phyloP scores from a whole-genome alignment of 108 stramenopile species.

The Cyclostephanos tholiformis region DNA sequence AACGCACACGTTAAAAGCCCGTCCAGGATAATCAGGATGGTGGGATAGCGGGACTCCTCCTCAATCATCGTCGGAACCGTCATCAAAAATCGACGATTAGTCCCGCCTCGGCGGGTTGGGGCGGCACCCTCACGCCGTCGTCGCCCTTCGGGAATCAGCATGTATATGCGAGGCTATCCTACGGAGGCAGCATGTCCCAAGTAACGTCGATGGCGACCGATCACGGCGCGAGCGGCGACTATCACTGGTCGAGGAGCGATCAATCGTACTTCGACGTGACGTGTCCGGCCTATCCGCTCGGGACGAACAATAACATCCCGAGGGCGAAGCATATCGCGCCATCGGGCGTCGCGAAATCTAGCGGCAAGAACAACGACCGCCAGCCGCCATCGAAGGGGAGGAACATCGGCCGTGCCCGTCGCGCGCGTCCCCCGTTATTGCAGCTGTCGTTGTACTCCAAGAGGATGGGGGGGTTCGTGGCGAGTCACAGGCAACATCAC shows the following conservation, averaged over 20 bases:
- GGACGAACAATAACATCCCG: slow-evolving; percentile 1
- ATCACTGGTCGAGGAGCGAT: slow-evolving; percentile 74
- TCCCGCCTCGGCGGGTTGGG: slow-evolving; percentile 39
- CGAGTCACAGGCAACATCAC: not conserved
- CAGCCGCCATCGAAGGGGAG: not conserved
- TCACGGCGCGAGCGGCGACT: slow-evolving; percentile 40
- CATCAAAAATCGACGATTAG: slow-evolving; percentile 28
- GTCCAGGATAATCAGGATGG: slow-evolving; percentile 26
- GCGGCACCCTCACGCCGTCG: slow-evolving; percentile 10
- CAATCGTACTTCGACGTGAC: slow-evolving; percentile 83
- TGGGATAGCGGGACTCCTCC: slow-evolving; percentile 29
- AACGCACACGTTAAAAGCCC: not conserved
- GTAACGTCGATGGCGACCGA: slow-evolving; percentile 63
- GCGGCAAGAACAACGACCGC: not conserved
- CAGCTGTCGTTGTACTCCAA: slow-evolving; percentile 45
- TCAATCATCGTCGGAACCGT: slow-evolving; percentile 41
- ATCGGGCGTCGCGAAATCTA: not conserved
- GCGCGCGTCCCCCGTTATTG: slow-evolving; percentile 52
- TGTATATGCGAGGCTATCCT: slow-evolving; percentile 68
- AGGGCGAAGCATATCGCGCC: slow-evolving; percentile 12
- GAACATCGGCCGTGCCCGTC: slow-evolving; percentile 43
- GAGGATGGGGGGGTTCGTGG: slow-evolving; percentile 9
- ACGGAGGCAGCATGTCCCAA: slow-evolving; percentile 59
- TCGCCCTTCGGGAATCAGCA: slow-evolving; percentile 9
- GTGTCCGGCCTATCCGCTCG: slow-evolving; percentile 41